Conservation (phyloP, 164 flowering plant species). For the Akebia trifoliata region DNA sequence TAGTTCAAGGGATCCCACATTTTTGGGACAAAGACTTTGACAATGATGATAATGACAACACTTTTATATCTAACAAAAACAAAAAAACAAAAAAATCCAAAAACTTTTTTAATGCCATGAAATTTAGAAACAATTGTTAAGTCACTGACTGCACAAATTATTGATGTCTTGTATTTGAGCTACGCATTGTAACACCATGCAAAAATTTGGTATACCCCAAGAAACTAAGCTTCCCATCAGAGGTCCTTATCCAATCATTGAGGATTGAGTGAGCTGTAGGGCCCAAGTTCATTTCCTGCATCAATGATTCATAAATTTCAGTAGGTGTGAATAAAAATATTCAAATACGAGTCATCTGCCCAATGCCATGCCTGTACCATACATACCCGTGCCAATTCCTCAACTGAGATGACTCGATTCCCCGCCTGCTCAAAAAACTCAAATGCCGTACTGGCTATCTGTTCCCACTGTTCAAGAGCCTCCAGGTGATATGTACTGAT, state of each 20-base stretch:
- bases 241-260: conserved; percentile 68
- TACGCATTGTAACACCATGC: conserved; percentile 82
- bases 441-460: conserved; percentile 61
- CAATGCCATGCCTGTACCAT: too few species aligned
- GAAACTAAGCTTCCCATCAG: conserved; percentile 81
- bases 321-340: too few species aligned
- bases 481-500: conserved; percentile 85
- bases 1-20: too few species aligned
- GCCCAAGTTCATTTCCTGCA: conserved; percentile 80
- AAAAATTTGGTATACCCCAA: conserved; percentile 83
- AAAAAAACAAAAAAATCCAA: too few species aligned
- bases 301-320: neutral
- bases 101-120: too few species aligned
- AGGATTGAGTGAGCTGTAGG: conserved; percentile 61
- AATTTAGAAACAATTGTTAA: conserved; percentile 6
- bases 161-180: conserved; percentile 54
- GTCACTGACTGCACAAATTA: conserved; percentile 23
- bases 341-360: too few species aligned
- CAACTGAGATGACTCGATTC: conserved; percentile 60
- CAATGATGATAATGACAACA: too few species aligned
- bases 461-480: conserved; percentile 85
- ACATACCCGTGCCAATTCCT: conserved; percentile 76
- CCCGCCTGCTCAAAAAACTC: conserved; percentile 80
- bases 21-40: too few species aligned
- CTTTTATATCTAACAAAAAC: too few species aligned